Percentiles rank a stretch among this genome's conserved stretches.
Conservation (phyloP, 2,329 filamentous ascomycete genomes). For the Fusarium subglutinans region DNA sequence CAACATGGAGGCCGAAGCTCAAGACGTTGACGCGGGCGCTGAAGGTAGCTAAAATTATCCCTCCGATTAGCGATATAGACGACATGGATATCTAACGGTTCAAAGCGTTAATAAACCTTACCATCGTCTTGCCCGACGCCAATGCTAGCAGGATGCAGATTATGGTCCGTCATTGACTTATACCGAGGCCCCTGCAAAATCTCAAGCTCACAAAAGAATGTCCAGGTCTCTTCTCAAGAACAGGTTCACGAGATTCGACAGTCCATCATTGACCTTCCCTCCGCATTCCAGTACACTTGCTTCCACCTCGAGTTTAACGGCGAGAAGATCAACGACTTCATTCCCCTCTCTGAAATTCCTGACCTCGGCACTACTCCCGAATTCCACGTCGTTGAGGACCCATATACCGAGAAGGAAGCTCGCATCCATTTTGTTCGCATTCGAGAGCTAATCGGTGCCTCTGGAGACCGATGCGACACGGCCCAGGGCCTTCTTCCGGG, state of each 20-base stretch:
- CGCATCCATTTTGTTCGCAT: conserved; percentile 92
- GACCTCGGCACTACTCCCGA: conserved; percentile 81
- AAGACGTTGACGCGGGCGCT: conserved; percentile 43
- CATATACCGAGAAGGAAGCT: conserved; percentile 98
- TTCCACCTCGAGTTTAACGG: conserved; percentile 96
- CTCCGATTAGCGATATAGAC: conserved; percentile 1
- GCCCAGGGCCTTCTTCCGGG: conserved; percentile 88
- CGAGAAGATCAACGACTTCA: conserved; percentile 92
- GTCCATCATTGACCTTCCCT: conserved; percentile 91
- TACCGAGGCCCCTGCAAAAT: not conserved
- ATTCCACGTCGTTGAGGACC: conserved; percentile 86
- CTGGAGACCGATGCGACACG: conserved; percentile 86
- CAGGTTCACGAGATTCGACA: conserved; percentile 97
- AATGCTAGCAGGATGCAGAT: conserved; percentile 79
- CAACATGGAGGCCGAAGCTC: conserved; percentile 37
- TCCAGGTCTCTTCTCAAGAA: conserved; percentile 87
- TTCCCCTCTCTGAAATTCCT: conserved; percentile 88
- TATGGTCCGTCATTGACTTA: conserved; percentile 68
- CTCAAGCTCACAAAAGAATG: conserved; percentile 25
- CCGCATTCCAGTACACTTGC: conserved; percentile 96
- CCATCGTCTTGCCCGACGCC: conserved; percentile 82
- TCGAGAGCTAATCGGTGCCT: conserved; percentile 90
- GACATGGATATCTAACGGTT: conserved; percentile 23
- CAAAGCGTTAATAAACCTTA: conserved; percentile 68
- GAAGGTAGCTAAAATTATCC: conserved; percentile 45